phyloP scores from a whole-genome alignment of 768 basidiomycete genomes.

The Kwoniella dejecticola region DNA sequence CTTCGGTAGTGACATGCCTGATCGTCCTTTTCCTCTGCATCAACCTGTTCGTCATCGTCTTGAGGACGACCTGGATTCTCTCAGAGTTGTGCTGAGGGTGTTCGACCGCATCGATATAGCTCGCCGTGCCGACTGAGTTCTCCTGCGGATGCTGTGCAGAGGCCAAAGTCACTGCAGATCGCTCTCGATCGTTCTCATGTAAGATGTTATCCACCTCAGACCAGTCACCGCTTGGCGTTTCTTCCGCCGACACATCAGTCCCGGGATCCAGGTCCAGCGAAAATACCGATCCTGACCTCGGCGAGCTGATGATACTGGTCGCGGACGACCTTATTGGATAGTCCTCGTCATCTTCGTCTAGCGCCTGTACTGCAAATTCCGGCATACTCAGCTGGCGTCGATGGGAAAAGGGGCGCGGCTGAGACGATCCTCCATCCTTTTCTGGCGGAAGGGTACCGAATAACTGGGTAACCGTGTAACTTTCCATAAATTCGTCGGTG shows the following conservation, averaged over 20 bases:
- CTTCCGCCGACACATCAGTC: neutral
- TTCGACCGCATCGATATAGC: conserved; percentile 43
- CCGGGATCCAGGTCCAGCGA: neutral
- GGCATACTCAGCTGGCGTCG: conserved; percentile 14
- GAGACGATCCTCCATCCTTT: too few relatives aligned
- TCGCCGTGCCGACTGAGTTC: conserved; percentile 11
- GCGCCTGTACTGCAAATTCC: conserved; percentile 4
- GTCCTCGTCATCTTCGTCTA: conserved; percentile 8
- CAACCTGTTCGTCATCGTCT: conserved; percentile 53
- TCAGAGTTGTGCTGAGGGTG: conserved; percentile 41
- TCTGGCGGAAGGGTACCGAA: conserved; percentile 8
- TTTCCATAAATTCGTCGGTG: conserved; percentile 46
- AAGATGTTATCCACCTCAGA: conserved; percentile 43
- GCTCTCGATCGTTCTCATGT: neutral
- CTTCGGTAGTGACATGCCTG: conserved; percentile 25
- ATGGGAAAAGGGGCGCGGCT: neutral
- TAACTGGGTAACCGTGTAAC: conserved; percentile 30
- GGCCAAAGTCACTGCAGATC: neutral
- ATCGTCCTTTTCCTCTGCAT: conserved; percentile 47
- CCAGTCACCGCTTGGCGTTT: conserved; percentile 39
- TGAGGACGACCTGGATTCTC: conserved; percentile 49
- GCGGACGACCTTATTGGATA: neutral
- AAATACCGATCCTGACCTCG: neutral
- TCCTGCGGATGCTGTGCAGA: neutral
- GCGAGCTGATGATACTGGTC: conserved; percentile 1